Conservation (phyloP, 2,329 filamentous ascomycete genomes). For the Penicillium sp. region DNA sequence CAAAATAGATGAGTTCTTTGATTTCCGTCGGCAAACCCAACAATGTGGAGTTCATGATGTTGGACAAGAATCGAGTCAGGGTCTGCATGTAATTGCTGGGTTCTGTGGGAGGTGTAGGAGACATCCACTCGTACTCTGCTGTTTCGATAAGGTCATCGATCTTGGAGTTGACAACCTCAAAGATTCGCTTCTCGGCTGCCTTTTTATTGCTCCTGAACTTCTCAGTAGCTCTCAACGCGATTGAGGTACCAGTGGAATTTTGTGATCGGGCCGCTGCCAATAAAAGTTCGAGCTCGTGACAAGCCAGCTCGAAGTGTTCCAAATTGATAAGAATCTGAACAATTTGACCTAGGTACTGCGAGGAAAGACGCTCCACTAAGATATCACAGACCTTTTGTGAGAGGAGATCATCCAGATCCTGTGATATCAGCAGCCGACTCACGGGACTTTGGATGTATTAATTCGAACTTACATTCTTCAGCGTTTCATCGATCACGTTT, state of each 20-base stretch:
- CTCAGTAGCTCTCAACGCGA: slow-evolving; percentile 78
- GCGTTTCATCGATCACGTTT: slow-evolving; percentile 83
- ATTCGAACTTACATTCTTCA: slow-evolving; percentile 65
- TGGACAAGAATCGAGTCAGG: slow-evolving; percentile 84
- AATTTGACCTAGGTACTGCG: slow-evolving; percentile 94
- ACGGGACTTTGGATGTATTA: neutral
- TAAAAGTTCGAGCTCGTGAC: slow-evolving; percentile 81
- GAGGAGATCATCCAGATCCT: slow-evolving; percentile 93
- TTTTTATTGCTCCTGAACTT: slow-evolving; percentile 90
- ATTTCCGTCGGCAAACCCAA: slow-evolving; percentile 92
- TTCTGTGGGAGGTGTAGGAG: slow-evolving; percentile 62
- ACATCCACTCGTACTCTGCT: slow-evolving; percentile 90
- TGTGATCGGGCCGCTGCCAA: slow-evolving; percentile 82
- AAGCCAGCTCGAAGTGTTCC: slow-evolving; percentile 94
- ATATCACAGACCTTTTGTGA: slow-evolving; percentile 88
- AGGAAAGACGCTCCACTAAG: slow-evolving; percentile 80
- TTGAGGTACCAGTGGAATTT: slow-evolving; percentile 71
- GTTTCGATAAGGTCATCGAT: slow-evolving; percentile 97
- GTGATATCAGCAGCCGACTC: slow-evolving; percentile 13
- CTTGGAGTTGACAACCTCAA: slow-evolving; percentile 97
- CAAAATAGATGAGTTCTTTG: slow-evolving; percentile 97
- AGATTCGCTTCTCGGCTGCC: slow-evolving; percentile 93
- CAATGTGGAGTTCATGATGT: slow-evolving; percentile 94
- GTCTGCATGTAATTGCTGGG: slow-evolving; percentile 95
- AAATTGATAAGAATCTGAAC: slow-evolving; percentile 98